These are phyloP conservation scores for Cyanidioschyzon merolae DNA, from an alignment of 23 red algal genomes.

Conservation along the genomic window DNA sequence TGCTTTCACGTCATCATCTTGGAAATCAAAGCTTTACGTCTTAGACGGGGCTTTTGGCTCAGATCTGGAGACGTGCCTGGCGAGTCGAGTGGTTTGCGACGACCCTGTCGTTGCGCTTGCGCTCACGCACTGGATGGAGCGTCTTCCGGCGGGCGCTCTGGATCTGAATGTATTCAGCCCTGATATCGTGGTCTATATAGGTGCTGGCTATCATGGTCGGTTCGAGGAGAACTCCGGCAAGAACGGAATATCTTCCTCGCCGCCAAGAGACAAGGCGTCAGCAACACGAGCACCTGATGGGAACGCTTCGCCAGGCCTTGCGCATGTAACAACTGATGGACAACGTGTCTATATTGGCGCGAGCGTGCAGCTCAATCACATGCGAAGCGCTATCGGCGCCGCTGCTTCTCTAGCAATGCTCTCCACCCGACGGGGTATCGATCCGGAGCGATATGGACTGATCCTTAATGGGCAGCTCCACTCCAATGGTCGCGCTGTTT, in stretches of 20 bases:
- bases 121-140: slow-evolving; percentile 5
- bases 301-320: background rate
- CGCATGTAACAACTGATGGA: background rate
- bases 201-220: background rate
- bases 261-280: background rate
- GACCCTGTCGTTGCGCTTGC: background rate
- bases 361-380: background rate
- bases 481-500: background rate
- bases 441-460: background rate
- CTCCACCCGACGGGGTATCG: background rate
- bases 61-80: background rate
- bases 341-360: background rate
- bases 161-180: background rate
- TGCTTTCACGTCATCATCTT: background rate
- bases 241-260: background rate
- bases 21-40: background rate
- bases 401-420: background rate
- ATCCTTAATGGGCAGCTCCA: background rate
- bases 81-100: background rate
- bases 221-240: background rate
- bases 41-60: slow-evolving; percentile 5
- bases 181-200: background rate
- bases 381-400: background rate
- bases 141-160: background rate
- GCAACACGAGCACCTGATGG: background rate